A percentile compares a stretch with the other conserved stretches of the same genome.
Evolutionary conservation across 2,329 filamentous ascomycete species (phyloP).

Genomic region (Aquanectria penicillioides): DNA sequence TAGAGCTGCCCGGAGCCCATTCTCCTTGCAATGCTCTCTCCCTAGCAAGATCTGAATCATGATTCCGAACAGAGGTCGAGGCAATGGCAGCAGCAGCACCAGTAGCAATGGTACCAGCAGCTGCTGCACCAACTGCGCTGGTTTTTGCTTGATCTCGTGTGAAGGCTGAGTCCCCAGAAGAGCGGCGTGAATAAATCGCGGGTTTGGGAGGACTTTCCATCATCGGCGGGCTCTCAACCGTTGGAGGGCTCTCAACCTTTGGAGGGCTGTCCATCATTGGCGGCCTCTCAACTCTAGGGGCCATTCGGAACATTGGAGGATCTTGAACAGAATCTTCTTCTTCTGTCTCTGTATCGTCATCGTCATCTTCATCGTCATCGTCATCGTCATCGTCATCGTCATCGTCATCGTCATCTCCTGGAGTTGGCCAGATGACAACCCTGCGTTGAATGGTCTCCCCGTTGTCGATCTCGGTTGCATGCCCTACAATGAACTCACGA

Average conservation of each 20-base stretch:
- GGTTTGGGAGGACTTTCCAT: constrained; percentile 24
- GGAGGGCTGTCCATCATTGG: constrained; percentile 2
- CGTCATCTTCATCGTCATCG: not conserved
- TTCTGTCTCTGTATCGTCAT: not conserved
- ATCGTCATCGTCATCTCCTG: not conserved
- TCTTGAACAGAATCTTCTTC: not conserved
- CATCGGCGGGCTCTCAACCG: not conserved
- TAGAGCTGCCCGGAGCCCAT: constrained; percentile 11
- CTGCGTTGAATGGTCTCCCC: not conserved
- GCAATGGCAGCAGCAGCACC: not conserved
- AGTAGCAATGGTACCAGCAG: not conserved
- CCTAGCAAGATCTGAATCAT: too few species aligned
- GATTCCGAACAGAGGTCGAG: not conserved
- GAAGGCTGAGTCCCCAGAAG: not conserved
- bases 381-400: not conserved
- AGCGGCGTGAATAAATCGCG: not conserved
- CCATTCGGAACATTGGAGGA: not conserved
- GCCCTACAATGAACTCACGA: not conserved
- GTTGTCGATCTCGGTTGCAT: not conserved
- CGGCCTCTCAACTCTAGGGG: not conserved
- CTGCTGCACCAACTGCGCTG: not conserved
- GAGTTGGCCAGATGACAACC: too few species aligned
- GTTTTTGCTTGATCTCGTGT: too few species aligned
- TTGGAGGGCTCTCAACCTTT: not conserved
- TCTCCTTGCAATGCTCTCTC: constrained; percentile 22